phyloP scores from a whole-genome alignment of 1,284 basidiomycete genomes.

The Coriolopsis trogii region DNA sequence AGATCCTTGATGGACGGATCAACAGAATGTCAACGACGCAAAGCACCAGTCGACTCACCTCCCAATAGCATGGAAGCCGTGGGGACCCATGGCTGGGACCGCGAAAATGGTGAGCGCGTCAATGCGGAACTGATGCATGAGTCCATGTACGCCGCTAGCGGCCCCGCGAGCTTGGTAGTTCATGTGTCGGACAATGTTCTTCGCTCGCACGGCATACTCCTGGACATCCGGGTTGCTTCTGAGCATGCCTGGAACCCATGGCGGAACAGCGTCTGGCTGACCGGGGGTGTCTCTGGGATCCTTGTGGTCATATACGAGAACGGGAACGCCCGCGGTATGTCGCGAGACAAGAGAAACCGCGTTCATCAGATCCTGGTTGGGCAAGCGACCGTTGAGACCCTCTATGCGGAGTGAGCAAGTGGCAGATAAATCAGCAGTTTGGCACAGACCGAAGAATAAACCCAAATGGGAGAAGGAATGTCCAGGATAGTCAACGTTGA shows the following conservation, averaged over 20 bases:
- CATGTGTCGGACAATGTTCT: conserved; percentile 67
- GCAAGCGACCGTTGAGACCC: conserved; percentile 92
- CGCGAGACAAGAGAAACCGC: conserved; percentile 77
- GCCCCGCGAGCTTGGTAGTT: conserved; percentile 70
- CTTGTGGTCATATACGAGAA: conserved; percentile 77
- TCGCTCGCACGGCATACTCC: conserved; percentile 59
- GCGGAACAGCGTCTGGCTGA: conserved; percentile 35
- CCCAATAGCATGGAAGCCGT: conserved; percentile 94
- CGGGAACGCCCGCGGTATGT: conserved; percentile 72
- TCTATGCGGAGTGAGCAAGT: conserved; percentile 53
- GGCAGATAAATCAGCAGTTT: background rate
- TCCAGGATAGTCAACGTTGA: conserved; percentile 94
- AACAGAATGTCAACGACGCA: background rate
- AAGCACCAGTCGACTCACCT: conserved; percentile 46
- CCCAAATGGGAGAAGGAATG: conserved; percentile 96
- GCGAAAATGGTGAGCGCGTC: conserved; percentile 93
- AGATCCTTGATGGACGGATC: conserved; percentile 46
- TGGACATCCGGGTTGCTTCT: conserved; percentile 46
- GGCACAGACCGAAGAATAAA: conserved; percentile 79
- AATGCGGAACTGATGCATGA: conserved; percentile 87
- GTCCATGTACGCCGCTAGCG: conserved; percentile 78
- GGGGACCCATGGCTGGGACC: conserved; percentile 86
- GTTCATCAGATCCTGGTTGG: conserved; percentile 95
- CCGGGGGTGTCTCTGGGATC: conserved; percentile 50
- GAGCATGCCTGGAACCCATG: conserved; percentile 51